Base-by-base conservation (phyloP, 495 filamentous ascomycete species). In the Umbilicaria muhlenbergii region DNA sequence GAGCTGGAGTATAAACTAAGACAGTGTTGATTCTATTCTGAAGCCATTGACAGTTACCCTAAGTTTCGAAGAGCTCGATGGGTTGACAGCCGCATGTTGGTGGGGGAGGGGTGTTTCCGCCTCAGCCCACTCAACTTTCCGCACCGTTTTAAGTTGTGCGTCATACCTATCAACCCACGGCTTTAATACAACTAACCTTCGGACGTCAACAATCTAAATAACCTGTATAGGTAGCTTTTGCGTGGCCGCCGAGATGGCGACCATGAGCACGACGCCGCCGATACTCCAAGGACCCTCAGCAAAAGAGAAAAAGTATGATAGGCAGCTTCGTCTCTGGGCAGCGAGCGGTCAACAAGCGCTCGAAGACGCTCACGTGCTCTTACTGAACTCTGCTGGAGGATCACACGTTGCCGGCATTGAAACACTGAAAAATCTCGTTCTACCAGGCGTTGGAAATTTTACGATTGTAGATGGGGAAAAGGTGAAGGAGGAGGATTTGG, bases 251-350 rank as follows among this genome's bases (percentile, higher is more conserved):
- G 8, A 3, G 3, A 58, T 58, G 55, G 44, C 48, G 15, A 39
- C 45, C 11, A 36, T 11, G 24, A 3, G 32, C 14, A 51, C 43
- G 8, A 53, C 55, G 5, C 55, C 55, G 1, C 46, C 55, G 14
- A 32, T 43, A 11, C 13, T 56, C n/a, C 50, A 51, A 42, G 53
- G 46, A 13, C 85, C 85, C 32, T 79, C 80, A 36, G 84, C 85
- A 32, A 91, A 89, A 59, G 86, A 93, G 58, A 83, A 80, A 61
- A 91, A 85, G 58, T 99, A 99, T 66, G 91, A 99, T 57, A 77
- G 91, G 17, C 91, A 99, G 57, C 76, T 99, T 18, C 83, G 92
- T 28, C 64, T 99, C 19, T 99, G 91, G 91, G 91, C 86, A 42
- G 86, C 88, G 8, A 87, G 70, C 44, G 91, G 91, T 11, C 91